Evolutionary conservation across 169 alveolate genomes (phyloP).

Genomic region (Perkinsus olseni): DNA sequence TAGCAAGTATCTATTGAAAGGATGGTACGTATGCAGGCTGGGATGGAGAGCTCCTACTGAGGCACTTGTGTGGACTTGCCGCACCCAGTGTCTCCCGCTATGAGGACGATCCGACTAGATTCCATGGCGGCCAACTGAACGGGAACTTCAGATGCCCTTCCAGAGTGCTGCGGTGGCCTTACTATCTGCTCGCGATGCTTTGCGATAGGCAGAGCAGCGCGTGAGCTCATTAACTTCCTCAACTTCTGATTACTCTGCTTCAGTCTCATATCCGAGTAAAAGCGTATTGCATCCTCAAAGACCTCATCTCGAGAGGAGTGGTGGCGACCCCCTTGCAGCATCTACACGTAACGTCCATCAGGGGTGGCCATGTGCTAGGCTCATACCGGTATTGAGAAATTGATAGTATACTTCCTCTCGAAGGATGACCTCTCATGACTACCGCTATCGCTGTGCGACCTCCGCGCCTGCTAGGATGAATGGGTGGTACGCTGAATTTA

Average conservation of each 20-base stretch:
- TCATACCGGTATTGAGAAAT: background rate
- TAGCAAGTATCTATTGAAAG: background rate
- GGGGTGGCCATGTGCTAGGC: background rate
- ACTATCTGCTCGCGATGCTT: background rate
- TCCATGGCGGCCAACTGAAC: background rate
- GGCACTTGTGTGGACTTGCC: slow-evolving; percentile 89
- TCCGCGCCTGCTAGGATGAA: background rate
- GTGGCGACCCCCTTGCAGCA: background rate
- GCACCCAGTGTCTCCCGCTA: slow-evolving; percentile 95
- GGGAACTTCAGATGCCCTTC: background rate
- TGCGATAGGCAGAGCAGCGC: background rate
- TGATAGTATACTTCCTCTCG: background rate
- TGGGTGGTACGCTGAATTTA: background rate
- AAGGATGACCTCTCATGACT: background rate
- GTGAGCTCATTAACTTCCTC: background rate
- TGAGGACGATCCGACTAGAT: background rate
- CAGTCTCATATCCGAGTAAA: background rate
- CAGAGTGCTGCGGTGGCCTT: background rate
- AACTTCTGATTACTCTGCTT: background rate
- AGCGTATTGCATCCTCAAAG: background rate
- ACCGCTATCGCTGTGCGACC: background rate
- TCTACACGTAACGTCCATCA: background rate
- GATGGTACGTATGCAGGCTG: background rate
- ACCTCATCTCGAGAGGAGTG: background rate
- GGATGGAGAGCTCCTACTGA: background rate